Evolutionary conservation across 305 asterid species (phyloP).

Genomic region (Fraxinus dipetala): DNA sequence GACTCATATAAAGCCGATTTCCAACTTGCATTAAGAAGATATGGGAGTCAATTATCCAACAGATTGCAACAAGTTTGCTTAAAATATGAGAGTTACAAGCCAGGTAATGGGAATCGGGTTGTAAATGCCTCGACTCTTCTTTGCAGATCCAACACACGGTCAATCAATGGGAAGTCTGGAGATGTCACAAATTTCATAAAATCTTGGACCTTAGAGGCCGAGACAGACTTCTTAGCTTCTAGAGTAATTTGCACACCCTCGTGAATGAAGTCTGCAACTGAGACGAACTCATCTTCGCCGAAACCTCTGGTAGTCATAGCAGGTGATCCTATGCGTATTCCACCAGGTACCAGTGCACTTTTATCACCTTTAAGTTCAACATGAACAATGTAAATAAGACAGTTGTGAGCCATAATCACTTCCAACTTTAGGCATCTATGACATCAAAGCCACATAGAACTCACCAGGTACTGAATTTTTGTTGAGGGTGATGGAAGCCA

Average conservation of each 20-base stretch:
- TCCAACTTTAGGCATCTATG: neutral
- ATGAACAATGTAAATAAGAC: neutral
- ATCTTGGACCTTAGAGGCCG: slow-evolving; percentile 81
- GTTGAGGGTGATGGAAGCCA: slow-evolving; percentile 92
- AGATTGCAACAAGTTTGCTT: neutral
- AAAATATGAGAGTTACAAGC: slow-evolving; percentile 44
- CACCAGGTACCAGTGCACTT: slow-evolving; percentile 92
- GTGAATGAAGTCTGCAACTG: slow-evolving; percentile 75
- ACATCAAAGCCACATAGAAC: slow-evolving; percentile 11
- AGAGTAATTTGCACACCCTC: slow-evolving; percentile 81
- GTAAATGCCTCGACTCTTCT: slow-evolving; percentile 70
- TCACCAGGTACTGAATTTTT: slow-evolving; percentile 95
- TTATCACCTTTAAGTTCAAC: slow-evolving; percentile 59
- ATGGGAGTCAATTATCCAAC: neutral
- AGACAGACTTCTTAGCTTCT: slow-evolving; percentile 64
- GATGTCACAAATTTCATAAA: slow-evolving; percentile 65
- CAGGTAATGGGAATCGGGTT: slow-evolving; percentile 77
- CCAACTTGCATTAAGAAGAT: neutral
- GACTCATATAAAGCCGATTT: neutral
- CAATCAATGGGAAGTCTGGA: slow-evolving; percentile 59
- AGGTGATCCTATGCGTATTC: slow-evolving; percentile 95
- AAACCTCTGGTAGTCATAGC: slow-evolving; percentile 97
- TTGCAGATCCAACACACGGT: slow-evolving; percentile 51
- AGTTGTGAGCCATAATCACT: neutral
- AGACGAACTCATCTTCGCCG: slow-evolving; percentile 54